phyloP scores from a whole-genome alignment of 2,329 filamentous ascomycete genomes.

The Neopestalotiopsis sp. region DNA sequence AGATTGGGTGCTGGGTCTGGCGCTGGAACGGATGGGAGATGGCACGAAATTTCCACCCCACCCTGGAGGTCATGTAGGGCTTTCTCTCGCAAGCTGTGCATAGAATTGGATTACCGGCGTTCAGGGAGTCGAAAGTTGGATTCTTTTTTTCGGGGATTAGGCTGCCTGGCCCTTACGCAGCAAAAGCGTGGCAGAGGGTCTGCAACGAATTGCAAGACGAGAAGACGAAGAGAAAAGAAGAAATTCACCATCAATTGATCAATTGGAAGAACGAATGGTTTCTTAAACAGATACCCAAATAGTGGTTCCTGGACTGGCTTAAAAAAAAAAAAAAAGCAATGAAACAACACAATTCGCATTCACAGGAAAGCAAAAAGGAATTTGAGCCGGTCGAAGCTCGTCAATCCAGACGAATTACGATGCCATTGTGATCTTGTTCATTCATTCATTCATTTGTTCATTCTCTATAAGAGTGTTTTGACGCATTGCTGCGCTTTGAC shows the following conservation, averaged over 20 bases:
- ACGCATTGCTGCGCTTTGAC: not conserved
- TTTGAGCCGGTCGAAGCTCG: not conserved
- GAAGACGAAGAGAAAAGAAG: not conserved
- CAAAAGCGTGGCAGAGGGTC: not conserved
- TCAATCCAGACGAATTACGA: not conserved
- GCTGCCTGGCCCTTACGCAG: not conserved
- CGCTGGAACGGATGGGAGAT: not conserved
- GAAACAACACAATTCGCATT: not conserved
- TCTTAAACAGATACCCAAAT: not conserved
- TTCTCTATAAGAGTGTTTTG: constrained; percentile 30
- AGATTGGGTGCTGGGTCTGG: too few relatives aligned
- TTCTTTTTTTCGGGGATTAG: not conserved
- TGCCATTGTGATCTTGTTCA: not conserved
- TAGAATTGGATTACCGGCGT: constrained; percentile 1
- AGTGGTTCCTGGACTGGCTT: not conserved
- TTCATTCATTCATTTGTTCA: not conserved
- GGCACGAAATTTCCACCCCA: not conserved
- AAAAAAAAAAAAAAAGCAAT: not conserved
- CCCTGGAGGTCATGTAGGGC: not conserved
- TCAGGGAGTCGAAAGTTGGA: constrained; percentile 8
- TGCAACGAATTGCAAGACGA: not conserved
- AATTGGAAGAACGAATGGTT: not conserved
- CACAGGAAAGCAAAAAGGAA: not conserved
- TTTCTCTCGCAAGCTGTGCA: not conserved
- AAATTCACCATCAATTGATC: not conserved